Evolutionary conservation across 495 filamentous ascomycete species (phyloP).

Genomic region (Penicillium arizonense): DNA sequence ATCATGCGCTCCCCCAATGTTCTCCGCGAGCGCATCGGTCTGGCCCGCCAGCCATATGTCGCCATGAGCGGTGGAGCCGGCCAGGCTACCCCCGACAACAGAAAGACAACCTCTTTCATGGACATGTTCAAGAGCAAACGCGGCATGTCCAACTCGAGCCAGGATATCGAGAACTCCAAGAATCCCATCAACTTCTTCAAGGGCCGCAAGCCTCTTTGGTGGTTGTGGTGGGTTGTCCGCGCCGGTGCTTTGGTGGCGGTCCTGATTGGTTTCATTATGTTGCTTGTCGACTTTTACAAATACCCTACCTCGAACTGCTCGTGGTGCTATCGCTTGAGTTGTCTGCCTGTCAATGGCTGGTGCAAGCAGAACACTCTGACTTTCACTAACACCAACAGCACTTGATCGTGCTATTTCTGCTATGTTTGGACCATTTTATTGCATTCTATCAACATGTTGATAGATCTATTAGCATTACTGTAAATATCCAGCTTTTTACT

Average conservation of each 20-base stretch:
- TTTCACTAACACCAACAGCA: constrained; percentile 13
- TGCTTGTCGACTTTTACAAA: constrained; percentile 88
- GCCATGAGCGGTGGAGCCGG: constrained; percentile 51
- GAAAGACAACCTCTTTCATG: constrained; percentile 27
- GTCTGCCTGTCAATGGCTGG: constrained; percentile 78
- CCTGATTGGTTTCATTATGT: constrained; percentile 75
- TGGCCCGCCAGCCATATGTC: constrained; percentile 63
- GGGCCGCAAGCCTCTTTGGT: constrained; percentile 89
- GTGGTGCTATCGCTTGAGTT: constrained; percentile 95
- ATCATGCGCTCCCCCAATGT: constrained; percentile 82
- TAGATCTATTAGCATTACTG: constrained; percentile 6
- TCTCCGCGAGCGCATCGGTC: constrained; percentile 71
- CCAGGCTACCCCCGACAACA: constrained; percentile 15
- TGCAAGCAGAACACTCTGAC: constrained; percentile 64
- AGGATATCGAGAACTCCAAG: constrained; percentile 41
- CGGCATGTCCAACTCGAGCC: constrained; percentile 7
- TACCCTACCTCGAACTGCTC: constrained; percentile 65
- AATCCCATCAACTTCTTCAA: constrained; percentile 83
- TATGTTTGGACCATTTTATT: background rate
- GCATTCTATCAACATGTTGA: background rate
- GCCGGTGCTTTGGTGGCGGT: constrained; percentile 76
- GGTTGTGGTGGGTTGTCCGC: constrained; percentile 93
- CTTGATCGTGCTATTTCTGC: constrained; percentile 1
- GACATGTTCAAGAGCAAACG: constrained; percentile 43
- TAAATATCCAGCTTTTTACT: constrained; percentile 10